phyloP scores from a whole-genome alignment of 1,284 basidiomycete species.

The Cutaneotrichosporon daszewskae region DNA sequence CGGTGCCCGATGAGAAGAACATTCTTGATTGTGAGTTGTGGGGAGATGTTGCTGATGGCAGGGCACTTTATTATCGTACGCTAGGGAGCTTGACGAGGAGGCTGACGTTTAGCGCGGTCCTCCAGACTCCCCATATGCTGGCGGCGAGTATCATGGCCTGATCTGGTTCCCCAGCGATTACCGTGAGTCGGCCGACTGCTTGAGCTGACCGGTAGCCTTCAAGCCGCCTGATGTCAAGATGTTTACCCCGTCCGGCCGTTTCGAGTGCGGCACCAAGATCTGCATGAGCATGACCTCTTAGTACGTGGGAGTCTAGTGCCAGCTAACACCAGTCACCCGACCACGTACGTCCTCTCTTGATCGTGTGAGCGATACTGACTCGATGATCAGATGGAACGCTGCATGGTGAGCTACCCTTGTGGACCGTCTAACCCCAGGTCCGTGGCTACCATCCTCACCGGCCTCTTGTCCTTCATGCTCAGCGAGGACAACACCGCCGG shows the following conservation, averaged over 20 bases:
- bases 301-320: slow-evolving; percentile 52
- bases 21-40: slow-evolving; percentile 68
- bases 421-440: slow-evolving; percentile 22
- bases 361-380: slow-evolving; percentile 8
- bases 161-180: slow-evolving; percentile 82
- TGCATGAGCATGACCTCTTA: slow-evolving; percentile 94
- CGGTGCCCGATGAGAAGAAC: slow-evolving; percentile 91
- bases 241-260: slow-evolving; percentile 89
- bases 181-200: slow-evolving; percentile 49
- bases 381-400: slow-evolving; percentile 41
- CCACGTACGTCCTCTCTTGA: slow-evolving; percentile 30
- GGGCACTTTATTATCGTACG: slow-evolving; percentile 87
- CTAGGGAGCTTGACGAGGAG: background rate
- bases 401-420: slow-evolving; percentile 26
- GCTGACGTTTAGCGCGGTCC: slow-evolving; percentile 65
- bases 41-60: slow-evolving; percentile 46
- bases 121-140: slow-evolving; percentile 83
- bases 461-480: slow-evolving; percentile 90
- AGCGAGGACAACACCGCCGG: slow-evolving; percentile 96
- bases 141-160: slow-evolving; percentile 80
- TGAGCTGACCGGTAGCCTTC: slow-evolving; percentile 55
- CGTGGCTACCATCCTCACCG: slow-evolving; percentile 67
- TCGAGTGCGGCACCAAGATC: slow-evolving; percentile 89
- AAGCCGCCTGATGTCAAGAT: slow-evolving; percentile 97
- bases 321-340: slow-evolving; percentile 36